Evolutionary conservation across 2,329 filamentous ascomycete species (phyloP), one percentile per base, ranked within the genome.

Genomic region (Trichoderma koningiopsis): DNA sequence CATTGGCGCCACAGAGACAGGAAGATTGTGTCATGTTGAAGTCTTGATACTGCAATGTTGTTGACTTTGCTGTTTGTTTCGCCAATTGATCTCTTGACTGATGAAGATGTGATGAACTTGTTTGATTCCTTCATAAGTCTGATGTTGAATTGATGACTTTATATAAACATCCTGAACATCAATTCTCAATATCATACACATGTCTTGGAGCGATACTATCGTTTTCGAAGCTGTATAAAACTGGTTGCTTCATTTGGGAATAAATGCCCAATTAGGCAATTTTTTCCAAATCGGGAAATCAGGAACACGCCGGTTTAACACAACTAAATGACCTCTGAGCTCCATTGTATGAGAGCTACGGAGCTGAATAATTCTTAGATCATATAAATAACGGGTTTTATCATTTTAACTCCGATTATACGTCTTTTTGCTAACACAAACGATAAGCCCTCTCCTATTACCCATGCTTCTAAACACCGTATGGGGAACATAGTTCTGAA

Each of bases 11-110:
- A 40, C 60, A 63, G 43, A 63, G 49, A 13, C 60, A 63, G 5
- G 60, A 63, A 1, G 60, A 63, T 40, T 63, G 60, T 37, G 60
- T 63, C 60, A 63, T 63, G 60, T 53, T 63, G 60, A 63, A 37
- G 2, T 22, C 11, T n/a, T 10, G 10, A 2, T n/a, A 16, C 6
- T 22, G 43, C 22, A 37, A 47, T 53, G 8, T 22, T 10, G 27
- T 27, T 37, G 7, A 24, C 13, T 62, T 61, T 16, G 14, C 5
- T 16, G 29, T 13, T 24, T 6, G 6, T 47, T 31, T 5, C 27
- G n/a, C 47, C 13, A 11, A 13, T 35, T 35, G 33, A 14, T 3
- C 14, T 35, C 6, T 8, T 29, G 58, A 33, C 24, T 61, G 13
- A 24, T 49, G 6, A 61, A 16, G 4, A 16, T 29, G 37, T 61